Evolutionary conservation across 2,329 filamentous ascomycete genomes (phyloP).

Genomic region (Trichocomaceae sp.): DNA sequence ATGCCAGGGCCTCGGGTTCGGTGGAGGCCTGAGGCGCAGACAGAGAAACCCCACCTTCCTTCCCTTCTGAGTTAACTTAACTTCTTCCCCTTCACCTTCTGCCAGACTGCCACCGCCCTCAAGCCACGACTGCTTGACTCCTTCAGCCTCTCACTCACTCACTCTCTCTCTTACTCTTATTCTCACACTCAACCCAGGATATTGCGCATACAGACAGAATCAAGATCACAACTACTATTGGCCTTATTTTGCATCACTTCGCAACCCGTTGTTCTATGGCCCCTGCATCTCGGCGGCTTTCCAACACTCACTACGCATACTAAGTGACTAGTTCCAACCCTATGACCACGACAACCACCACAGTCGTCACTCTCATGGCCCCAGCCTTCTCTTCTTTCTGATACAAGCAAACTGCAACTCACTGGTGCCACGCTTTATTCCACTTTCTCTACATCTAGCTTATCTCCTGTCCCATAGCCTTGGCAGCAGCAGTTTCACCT

Average conservation of each 20-base stretch:
- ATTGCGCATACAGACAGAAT: too few species aligned
- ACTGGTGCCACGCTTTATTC: not conserved
- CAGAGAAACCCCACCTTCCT: not conserved
- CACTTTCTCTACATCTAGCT: not conserved
- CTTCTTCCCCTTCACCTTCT: not conserved
- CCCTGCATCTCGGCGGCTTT: not conserved
- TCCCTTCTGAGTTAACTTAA: constrained; percentile 1
- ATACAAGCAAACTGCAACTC: not conserved
- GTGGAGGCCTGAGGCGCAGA: not conserved
- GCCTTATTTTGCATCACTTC: not conserved
- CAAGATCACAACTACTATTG: too few species aligned
- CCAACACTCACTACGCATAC: not conserved
- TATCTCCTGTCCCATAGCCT: not conserved
- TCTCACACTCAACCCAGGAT: too few species aligned
- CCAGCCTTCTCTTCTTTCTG: constrained; percentile 10
- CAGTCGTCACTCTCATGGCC: not conserved
- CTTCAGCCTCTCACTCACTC: too few species aligned
- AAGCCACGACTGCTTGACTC: too few species aligned
- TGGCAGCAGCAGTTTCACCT: not conserved
- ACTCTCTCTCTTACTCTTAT: not conserved
- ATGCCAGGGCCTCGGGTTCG: not conserved
- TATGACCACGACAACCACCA: not conserved
- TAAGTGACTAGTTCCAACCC: not conserved
- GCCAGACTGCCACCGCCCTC: constrained; percentile 8
- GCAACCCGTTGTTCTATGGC: not conserved